phyloP scores from a whole-genome alignment of 2,329 filamentous ascomycete genomes.

The Botrytis sinoallii region DNA sequence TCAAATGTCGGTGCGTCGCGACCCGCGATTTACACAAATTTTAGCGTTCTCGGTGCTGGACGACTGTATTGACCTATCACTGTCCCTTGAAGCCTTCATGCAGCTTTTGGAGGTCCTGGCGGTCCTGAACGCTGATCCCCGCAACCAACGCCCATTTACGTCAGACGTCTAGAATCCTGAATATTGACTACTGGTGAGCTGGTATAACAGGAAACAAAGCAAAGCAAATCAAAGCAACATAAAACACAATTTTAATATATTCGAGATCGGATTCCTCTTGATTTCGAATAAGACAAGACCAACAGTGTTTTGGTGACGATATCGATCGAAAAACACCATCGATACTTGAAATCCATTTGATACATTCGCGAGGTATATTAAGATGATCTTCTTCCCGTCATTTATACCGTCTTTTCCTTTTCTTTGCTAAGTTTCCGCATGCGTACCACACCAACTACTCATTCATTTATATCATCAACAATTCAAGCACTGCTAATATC shows the following conservation, averaged over 20 bases:
- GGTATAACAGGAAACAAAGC: background rate
- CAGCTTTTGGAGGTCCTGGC: background rate
- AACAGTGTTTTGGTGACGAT: background rate
- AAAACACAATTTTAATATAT: background rate
- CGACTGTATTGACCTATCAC: background rate
- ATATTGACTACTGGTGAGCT: background rate
- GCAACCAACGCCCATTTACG: slow-evolving; percentile 9
- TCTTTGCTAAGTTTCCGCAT: background rate
- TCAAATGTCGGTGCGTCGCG: slow-evolving; percentile 7
- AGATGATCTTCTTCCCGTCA: background rate
- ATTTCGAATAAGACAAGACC: background rate
- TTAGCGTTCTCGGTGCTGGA: background rate
- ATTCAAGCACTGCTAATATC: background rate
- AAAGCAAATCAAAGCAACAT: background rate
- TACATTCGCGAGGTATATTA: background rate
- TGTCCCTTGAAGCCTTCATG: slow-evolving; percentile 6
- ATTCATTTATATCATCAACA: background rate
- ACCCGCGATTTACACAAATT: slow-evolving; percentile 14
- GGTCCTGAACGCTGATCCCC: background rate
- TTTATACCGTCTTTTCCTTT: background rate
- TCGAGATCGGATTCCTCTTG: background rate
- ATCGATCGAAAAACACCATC: background rate
- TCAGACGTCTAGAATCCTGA: slow-evolving; percentile 16
- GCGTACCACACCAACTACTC: background rate
- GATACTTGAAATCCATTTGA: background rate